A percentile compares a stretch with the other conserved stretches of the same genome.
phyloP scores from a whole-genome alignment of 2,329 filamentous ascomycete species.

The Pestalotiopsis sp. region DNA sequence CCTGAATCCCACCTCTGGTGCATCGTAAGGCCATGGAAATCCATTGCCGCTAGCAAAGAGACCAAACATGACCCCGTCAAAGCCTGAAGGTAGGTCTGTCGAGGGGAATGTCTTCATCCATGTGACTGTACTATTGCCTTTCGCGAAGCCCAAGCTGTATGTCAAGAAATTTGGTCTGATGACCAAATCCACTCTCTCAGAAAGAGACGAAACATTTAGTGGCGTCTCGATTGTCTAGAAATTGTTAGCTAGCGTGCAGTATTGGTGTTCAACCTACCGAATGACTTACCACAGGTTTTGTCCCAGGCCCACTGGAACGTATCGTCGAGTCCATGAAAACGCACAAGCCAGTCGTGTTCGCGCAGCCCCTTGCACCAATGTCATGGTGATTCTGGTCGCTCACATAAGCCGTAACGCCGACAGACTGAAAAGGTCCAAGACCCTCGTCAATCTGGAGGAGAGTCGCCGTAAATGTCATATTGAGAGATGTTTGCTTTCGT shows the following conservation, averaged over 20 bases:
- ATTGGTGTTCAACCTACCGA: too few species aligned
- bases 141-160: conserved; percentile 26
- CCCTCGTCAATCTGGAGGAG: conserved; percentile 15
- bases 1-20: neutral
- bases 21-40: conserved; percentile 1
- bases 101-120: conserved; percentile 1
- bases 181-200: conserved; percentile 18
- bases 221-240: neutral
- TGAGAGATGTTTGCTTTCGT: conserved; percentile 31
- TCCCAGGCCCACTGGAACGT: conserved; percentile 3
- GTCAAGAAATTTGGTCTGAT: conserved; percentile 23
- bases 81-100: neutral
- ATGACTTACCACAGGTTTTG: neutral
- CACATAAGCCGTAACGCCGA: conserved; percentile 29
- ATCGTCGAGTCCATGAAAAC: neutral
- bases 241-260: neutral
- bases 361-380: conserved; percentile 28
- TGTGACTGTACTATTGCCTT: neutral
- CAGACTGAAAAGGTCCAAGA: conserved; percentile 22
- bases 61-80: conserved; percentile 1
- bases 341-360: conserved; percentile 18
- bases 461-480: conserved; percentile 31
- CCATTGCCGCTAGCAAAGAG: conserved; percentile 2
- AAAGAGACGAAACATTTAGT: conserved; percentile 10
- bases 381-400: conserved; percentile 30